These are phyloP conservation scores for Periconia sp. DNA, from an alignment of 2,329 filamentous ascomycete genomes.

Conservation along the genomic window DNA sequence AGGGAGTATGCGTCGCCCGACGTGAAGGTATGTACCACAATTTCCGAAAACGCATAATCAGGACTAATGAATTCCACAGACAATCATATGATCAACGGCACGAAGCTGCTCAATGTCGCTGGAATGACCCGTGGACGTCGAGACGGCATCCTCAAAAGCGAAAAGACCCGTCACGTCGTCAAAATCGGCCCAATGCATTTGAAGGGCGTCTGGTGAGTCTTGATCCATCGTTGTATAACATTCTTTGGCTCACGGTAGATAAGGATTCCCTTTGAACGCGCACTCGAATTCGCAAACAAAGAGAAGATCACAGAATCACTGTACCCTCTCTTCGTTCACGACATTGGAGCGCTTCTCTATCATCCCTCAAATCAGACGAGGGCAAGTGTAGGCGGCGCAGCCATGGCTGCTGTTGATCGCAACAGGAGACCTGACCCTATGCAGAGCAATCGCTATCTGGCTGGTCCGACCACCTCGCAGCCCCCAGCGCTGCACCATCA, in stretches of 20 bases:
- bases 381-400: conserved; percentile 72
- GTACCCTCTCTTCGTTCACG: conserved; percentile 96
- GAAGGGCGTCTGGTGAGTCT: conserved; percentile 67
- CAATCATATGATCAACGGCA: conserved; percentile 99
- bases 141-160: conserved; percentile 96
- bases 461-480: conserved; percentile 63
- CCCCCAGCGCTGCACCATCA: conserved; percentile 76
- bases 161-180: conserved; percentile 94
- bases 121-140: conserved; percentile 96
- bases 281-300: conserved; percentile 98
- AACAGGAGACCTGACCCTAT: conserved; percentile 54
- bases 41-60: no score
- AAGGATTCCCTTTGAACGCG: conserved; percentile 97
- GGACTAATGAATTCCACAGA: conserved; percentile 58
- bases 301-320: conserved; percentile 97
- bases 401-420: conserved; percentile 76
- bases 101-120: conserved; percentile 94
- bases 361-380: conserved; percentile 87
- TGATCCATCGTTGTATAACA: conserved; percentile 14
- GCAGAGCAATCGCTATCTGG: conserved; percentile 60
- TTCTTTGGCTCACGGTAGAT: no score
- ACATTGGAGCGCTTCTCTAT: conserved; percentile 91
- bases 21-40: conserved; percentile 73
- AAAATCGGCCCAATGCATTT: conserved; percentile 99
- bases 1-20: conserved; percentile 92